Base-by-base conservation (phyloP, 139 green algal genomes). In the Chlamydomonas sphaeroides region DNA sequence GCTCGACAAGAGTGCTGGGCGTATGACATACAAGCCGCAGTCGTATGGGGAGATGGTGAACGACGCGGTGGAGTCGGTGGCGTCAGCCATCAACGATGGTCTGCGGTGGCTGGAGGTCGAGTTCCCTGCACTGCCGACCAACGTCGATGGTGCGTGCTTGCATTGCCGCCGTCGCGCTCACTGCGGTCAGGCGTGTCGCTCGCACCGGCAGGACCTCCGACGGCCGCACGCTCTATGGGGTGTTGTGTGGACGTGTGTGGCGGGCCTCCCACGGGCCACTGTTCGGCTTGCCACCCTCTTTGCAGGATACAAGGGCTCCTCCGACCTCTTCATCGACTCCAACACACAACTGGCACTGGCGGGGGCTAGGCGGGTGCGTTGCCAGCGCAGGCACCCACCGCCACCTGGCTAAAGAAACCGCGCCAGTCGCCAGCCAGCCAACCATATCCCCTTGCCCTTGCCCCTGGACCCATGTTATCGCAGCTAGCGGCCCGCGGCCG, bases 261-360 rank as follows among this genome's bases (percentile, higher is more conserved):
- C n/a, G n/a, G n/a, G n/a, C n/a, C n/a, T n/a, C n/a, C 17, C 48
- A 56, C 48, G 11, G 48, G 14, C 48, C 20, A 10, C 56, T 26
- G 20, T 63, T 8, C 17, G 48, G 17, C 20, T n/a, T n/a, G n/a
- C n/a, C n/a, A n/a, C n/a, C n/a, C n/a, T n/a, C n/a, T n/a, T 26
- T 28, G 6, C 91, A 98, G 95, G 88, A 0, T 98, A 97, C 93
- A 97, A 97, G 87, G 91, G 90, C 4, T 84, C 89, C 1, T 98
- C 95, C 0, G 96, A 98, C 78, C 57, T 93, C 11, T 98, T 93
- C 83, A 97, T 98, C 63, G 96, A 98, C 68, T 85, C 95, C 32
- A 98, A 98, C 79, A 89, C 94, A 30, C 95, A 97, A 80, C 88
- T 97, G 61, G 94, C 95, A 0, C 70, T 98, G 21, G 85, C 91